A percentile compares a stretch with the other conserved stretches of the same genome.
These are phyloP conservation scores for Coprinellus aureogranulatus DNA, from an alignment of 768 basidiomycete species.

Conservation along the genomic window DNA sequence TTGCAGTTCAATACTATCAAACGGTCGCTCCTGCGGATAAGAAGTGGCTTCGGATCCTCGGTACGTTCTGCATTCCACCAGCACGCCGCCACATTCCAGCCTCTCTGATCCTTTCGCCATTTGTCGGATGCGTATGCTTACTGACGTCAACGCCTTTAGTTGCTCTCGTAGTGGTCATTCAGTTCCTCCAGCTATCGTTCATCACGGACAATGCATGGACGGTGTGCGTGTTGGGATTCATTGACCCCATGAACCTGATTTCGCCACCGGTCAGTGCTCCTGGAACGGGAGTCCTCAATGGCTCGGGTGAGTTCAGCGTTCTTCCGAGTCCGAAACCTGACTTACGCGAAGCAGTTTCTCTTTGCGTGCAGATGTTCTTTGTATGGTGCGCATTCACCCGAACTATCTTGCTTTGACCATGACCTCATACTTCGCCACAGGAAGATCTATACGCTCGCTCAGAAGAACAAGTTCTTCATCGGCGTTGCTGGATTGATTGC, in stretches of 20 bases:
- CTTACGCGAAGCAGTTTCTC: not conserved
- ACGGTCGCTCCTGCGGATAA: not conserved
- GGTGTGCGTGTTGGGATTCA: not conserved
- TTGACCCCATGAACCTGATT: not conserved
- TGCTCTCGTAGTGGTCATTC: not conserved
- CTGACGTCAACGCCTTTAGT: not conserved
- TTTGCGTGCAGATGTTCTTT: not conserved
- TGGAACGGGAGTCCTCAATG: not conserved
- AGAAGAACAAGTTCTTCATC: not conserved
- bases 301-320: not conserved
- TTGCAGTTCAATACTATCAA: not conserved
- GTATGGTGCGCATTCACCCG: not conserved
- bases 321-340: not conserved
- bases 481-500: not conserved
- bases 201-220: not conserved
- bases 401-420: not conserved
- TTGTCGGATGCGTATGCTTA: too few relatives aligned
- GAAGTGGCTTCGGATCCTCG: not conserved
- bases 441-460: not conserved
- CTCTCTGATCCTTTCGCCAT: too few relatives aligned
- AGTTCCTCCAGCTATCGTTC: not conserved
- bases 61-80: not conserved
- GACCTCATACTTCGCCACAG: not conserved
- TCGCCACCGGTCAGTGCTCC: not conserved
- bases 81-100: not conserved